Conservation (phyloP, 2,329 filamentous ascomycete genomes). For the Fusarium equiseti region DNA sequence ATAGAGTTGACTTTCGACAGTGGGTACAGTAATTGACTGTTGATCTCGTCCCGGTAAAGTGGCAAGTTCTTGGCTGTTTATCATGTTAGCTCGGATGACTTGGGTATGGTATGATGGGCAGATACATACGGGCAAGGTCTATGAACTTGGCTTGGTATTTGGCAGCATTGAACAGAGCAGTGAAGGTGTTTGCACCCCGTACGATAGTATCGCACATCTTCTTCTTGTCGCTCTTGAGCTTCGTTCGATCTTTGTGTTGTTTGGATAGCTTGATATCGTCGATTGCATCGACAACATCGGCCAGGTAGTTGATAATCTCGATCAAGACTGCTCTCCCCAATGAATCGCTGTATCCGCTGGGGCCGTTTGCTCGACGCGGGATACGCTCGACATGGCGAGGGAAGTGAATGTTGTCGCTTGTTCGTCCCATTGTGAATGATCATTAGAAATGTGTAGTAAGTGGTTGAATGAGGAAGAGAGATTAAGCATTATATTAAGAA, state of each 20-base stretch:
- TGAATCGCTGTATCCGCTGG: slow-evolving; percentile 27
- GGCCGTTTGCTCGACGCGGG: slow-evolving; percentile 26
- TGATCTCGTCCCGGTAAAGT: slow-evolving; percentile 32
- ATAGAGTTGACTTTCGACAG: slow-evolving; percentile 30
- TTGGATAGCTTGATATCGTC: slow-evolving; percentile 35
- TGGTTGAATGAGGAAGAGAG: background rate
- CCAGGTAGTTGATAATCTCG: slow-evolving; percentile 37
- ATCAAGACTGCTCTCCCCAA: slow-evolving; percentile 37
- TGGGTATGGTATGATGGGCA: background rate
- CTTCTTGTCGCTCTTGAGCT: slow-evolving; percentile 29
- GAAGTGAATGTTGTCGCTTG: slow-evolving; percentile 36
- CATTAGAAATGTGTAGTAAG: slow-evolving; percentile 8
- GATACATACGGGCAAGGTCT: slow-evolving; percentile 27
- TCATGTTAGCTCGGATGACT: slow-evolving; percentile 1
- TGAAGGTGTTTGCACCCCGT: slow-evolving; percentile 31
- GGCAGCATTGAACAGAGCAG: slow-evolving; percentile 32
- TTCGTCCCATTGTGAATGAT: slow-evolving; percentile 30
- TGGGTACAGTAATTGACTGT: slow-evolving; percentile 27
- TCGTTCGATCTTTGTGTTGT: slow-evolving; percentile 24
- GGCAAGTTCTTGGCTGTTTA: slow-evolving; percentile 34
- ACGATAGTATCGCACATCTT: slow-evolving; percentile 31
- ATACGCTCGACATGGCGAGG: slow-evolving; percentile 34
- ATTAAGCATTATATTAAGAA: slow-evolving; percentile 19
- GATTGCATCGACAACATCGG: slow-evolving; percentile 33
- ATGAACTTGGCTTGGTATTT: slow-evolving; percentile 35